Conservation (phyloP, 176 grass and related monocot species). For the Cymbopogon citratus region DNA sequence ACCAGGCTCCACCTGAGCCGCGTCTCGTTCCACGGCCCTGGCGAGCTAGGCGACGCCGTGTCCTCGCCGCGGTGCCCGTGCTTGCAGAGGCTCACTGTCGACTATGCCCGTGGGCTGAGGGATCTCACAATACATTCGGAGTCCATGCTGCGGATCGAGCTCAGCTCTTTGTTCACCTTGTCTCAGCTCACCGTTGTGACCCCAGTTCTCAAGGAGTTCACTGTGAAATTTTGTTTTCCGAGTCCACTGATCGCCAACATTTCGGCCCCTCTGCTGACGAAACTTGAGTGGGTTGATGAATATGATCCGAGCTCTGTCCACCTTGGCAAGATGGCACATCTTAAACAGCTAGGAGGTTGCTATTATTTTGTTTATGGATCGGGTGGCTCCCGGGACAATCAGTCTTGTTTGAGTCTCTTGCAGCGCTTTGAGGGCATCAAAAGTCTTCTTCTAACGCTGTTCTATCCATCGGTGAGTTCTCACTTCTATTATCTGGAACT, state of each 20-base stretch:
- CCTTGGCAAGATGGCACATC: background rate
- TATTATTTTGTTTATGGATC: background rate
- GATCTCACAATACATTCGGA: too few relatives aligned
- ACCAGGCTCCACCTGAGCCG: background rate
- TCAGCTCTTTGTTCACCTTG: background rate
- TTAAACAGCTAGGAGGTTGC: background rate
- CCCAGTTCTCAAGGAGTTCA: background rate
- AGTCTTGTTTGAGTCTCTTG: background rate
- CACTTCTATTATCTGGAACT: background rate
- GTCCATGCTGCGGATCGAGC: too few relatives aligned
- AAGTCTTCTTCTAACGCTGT: background rate
- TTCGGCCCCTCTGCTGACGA: background rate
- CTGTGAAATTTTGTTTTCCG: background rate
- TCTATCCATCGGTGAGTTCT: background rate
- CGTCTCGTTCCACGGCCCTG: background rate
- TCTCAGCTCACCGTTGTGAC: constrained; percentile 1
- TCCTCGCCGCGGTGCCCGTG: too few relatives aligned
- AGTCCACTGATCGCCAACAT: background rate
- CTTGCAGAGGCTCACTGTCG: too few relatives aligned
- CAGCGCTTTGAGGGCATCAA: background rate
- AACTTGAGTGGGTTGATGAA: background rate
- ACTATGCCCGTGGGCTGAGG: too few relatives aligned
- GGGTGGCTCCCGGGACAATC: too few relatives aligned
- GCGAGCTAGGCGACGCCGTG: too few relatives aligned
- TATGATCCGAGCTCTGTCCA: constrained; percentile 3